Base-by-base conservation (phyloP, 2,329 filamentous ascomycete species). In the Neofusicoccum kwambonambiense region DNA sequence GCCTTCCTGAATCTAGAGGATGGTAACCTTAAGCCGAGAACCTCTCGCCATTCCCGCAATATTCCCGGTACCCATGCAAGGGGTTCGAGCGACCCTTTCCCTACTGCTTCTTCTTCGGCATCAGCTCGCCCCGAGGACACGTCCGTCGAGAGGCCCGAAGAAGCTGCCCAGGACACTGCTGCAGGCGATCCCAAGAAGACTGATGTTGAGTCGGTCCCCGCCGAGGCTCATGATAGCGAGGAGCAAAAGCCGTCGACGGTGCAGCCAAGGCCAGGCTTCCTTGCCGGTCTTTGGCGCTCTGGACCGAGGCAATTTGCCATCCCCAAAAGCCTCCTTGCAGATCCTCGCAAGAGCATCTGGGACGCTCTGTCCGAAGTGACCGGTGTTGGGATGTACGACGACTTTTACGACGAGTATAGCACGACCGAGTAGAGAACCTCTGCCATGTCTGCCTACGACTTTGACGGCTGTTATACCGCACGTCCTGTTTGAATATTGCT, bases 341-440 rank as follows among this genome's bases (percentile, higher is more conserved):
- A 63, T 45, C 61, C 61, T 35, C 61, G 49, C 41, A 63, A 54
- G 62, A 57, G 44, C 41, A 47, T 64, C 27, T 64, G 63, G 63
- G 63, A 64, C 22, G 52, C 52, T 11, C 35, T 64, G 5, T 49
- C 52, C 27, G 54, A 64, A 5, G 63, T 56, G 12, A 44, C 63
- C 13, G 54, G 52, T 6, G 35, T 64, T 13, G 54, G 35, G 34
- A 52, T 60, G 52, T 64, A 64, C 49, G 63, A 64, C n/a, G 52
- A 64, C 45, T 64, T 64, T n/a, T 50, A 64, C 45, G 63, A 64
- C 37, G 51, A 64, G 5, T 51, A 35, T 31, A 41, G 31, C 5
- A 47, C 42, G 41, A 45, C 56, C 27, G 56, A 60, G 4, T 60
- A 51, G 17, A 49, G 4, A 15, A 22, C 6, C 15, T 9, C n/a